These are phyloP conservation scores for Termitomyces sp. DNA, from an alignment of 768 basidiomycete genomes.

Conservation along the genomic window DNA sequence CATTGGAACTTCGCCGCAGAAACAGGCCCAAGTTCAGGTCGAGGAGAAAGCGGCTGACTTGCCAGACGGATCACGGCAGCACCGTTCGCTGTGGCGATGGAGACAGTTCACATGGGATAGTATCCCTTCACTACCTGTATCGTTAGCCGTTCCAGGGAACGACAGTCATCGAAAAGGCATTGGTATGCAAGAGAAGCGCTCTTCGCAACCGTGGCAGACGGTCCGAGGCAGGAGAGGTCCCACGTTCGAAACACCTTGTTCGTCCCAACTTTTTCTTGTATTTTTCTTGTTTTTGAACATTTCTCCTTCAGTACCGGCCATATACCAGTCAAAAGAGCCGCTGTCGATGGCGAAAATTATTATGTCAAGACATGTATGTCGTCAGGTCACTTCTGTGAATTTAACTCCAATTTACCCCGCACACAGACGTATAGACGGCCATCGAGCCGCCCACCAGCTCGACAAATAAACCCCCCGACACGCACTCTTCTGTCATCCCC, in stretches of 20 bases:
- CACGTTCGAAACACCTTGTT: constrained; percentile 23
- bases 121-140: constrained; percentile 23
- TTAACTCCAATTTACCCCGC: background rate
- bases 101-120: constrained; percentile 20
- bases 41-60: constrained; percentile 13
- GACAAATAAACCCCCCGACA: constrained; percentile 7
- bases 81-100: constrained; percentile 19
- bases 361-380: constrained; percentile 46
- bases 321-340: constrained; percentile 38
- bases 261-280: constrained; percentile 2
- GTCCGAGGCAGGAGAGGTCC: constrained; percentile 17
- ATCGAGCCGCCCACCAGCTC: constrained; percentile 18
- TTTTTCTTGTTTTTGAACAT: background rate
- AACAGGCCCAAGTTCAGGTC: constrained; percentile 9
- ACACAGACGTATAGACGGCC: constrained; percentile 19
- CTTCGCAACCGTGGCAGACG: constrained; percentile 14
- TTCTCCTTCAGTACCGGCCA: constrained; percentile 29
- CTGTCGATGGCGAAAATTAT: constrained; percentile 49
- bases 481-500: constrained; percentile 4
- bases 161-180: constrained; percentile 16
- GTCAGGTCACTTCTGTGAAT: background rate
- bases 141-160: constrained; percentile 14
- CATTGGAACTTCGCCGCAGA: constrained; percentile 7
- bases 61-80: constrained; percentile 8
- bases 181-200: constrained; percentile 18